Evolutionary conservation across 345 rosid genomes (phyloP), one percentile per base, ranked within the genome.

Genomic region (Durio zibethinus): DNA sequence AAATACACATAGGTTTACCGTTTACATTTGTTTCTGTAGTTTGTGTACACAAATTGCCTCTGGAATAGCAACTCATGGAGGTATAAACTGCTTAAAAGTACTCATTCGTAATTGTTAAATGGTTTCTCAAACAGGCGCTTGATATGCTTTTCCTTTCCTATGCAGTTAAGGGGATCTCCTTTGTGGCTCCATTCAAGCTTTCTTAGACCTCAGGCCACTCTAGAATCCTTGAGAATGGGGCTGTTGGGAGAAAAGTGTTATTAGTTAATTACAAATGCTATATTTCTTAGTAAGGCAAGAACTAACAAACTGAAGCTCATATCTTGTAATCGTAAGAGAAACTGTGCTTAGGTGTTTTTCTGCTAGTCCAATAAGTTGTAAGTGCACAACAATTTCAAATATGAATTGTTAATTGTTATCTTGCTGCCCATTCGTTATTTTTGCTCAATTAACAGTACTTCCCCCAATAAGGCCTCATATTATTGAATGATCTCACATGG

Each of bases 1-100:
- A 92, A 90, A 73, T 90, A 88, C 84, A 86, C 92, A 93, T 91
- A 80, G 29, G 86, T 73, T 60, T 53, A 25, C 1, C 20, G 48
- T 67, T 25, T 4, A 7, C 52, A 42, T 7, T 25, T 80, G 29
- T 33, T 68, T 48, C 35, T 15, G 7, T 33, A 29, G 15, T 43
- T 76, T 72, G 45, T 18, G 5, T 68, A 23, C 31, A 6, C 16
- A n/a, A n/a, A n/a, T n/a, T n/a, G 7, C 8, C 48, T 5, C 25
- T 66, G 18, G 23, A 25, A 27, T 23, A 4, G 48, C n/a, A n/a
- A 65, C 15, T 38, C 48, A 10, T 65, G 71, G 29, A 38, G 48
- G 47, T 65, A 10, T 29, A 65, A 65, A 18, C 29, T 65, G 48
- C 29, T 65, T 65, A 5, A 38, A 21, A n/a, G 71, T 38, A n/a